These are phyloP conservation scores for Aphanomyces invadans DNA, from an alignment of 352 stramenopile species.

Conservation along the genomic window DNA sequence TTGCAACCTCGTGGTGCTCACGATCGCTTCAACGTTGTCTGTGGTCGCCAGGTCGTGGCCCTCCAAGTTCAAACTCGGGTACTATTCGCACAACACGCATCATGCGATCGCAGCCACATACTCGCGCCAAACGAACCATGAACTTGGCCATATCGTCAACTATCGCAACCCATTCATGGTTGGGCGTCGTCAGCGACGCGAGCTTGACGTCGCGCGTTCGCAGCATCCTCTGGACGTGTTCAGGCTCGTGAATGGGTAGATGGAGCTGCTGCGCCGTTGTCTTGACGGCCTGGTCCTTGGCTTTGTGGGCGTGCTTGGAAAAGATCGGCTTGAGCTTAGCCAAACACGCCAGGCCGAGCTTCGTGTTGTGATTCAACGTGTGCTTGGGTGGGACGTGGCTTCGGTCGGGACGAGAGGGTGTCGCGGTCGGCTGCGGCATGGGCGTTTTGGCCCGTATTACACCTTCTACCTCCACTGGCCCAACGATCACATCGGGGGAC, in stretches of 20 bases:
- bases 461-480: background rate
- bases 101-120: background rate
- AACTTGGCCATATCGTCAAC: slow-evolving; percentile 26
- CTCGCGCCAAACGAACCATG: background rate
- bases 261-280: background rate
- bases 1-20: slow-evolving; percentile 34
- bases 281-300: slow-evolving; percentile 2
- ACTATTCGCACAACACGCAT: background rate
- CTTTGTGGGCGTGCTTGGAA: slow-evolving; percentile 15
- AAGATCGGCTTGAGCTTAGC: slow-evolving; percentile 25
- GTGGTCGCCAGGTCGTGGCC: slow-evolving; percentile 11
- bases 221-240: background rate
- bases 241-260: background rate
- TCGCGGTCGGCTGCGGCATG: background rate
- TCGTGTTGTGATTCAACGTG: slow-evolving; percentile 11
- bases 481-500: background rate
- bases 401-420: background rate
- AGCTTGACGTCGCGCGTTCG: slow-evolving; percentile 17
- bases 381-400: slow-evolving; percentile 3
- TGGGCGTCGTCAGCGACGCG: slow-evolving; percentile 5
- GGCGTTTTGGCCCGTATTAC: background rate
- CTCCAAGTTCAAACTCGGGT: slow-evolving; percentile 22
- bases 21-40: background rate
- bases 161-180: slow-evolving; percentile 5
- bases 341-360: slow-evolving; percentile 19